Evolutionary conservation across 2,329 filamentous ascomycete species (phyloP).

Genomic region (Acrodontium crateriforme): DNA sequence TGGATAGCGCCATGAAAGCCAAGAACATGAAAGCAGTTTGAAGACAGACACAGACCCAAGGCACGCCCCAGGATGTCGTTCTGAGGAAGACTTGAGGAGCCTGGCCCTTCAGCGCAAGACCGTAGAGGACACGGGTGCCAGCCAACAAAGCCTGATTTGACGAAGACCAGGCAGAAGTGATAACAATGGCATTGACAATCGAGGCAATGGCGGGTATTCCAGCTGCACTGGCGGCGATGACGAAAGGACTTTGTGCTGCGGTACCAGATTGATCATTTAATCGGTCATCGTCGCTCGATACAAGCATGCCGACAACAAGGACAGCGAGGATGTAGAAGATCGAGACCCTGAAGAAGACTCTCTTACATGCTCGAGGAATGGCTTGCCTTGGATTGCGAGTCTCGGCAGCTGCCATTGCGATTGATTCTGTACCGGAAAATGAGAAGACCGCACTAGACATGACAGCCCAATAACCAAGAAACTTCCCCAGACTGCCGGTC

Average conservation of each 20-base stretch:
- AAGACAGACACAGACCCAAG: conserved; percentile 13
- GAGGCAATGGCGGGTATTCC: conserved; percentile 46
- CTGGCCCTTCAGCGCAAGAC: conserved; percentile 47
- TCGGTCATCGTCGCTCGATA: conserved; percentile 25
- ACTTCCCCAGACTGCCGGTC: conserved; percentile 19
- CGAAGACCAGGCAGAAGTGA: conserved; percentile 49
- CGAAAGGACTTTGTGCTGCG: conserved; percentile 36
- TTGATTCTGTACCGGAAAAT: conserved; percentile 30
- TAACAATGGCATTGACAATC: conserved; percentile 53
- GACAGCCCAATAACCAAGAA: too few relatives aligned
- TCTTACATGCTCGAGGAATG: conserved; percentile 13
- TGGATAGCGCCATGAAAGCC: conserved; percentile 15
- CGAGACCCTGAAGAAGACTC: conserved; percentile 11
- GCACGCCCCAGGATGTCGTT: conserved; percentile 18
- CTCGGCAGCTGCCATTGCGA: background rate
- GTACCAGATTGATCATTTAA: conserved; percentile 18
- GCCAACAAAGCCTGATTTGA: conserved; percentile 42
- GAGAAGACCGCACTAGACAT: conserved; percentile 62
- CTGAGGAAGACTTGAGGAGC: conserved; percentile 41
- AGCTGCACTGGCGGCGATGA: conserved; percentile 46
- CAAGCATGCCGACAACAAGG: conserved; percentile 25
- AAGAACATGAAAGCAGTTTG: conserved; percentile 17
- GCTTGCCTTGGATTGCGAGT: conserved; percentile 4
- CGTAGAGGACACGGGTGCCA: conserved; percentile 39
- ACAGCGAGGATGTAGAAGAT: conserved; percentile 29